phyloP scores from a whole-genome alignment of 805 yeast genomes.

The Wickerhamomyces subpelliculosus region DNA sequence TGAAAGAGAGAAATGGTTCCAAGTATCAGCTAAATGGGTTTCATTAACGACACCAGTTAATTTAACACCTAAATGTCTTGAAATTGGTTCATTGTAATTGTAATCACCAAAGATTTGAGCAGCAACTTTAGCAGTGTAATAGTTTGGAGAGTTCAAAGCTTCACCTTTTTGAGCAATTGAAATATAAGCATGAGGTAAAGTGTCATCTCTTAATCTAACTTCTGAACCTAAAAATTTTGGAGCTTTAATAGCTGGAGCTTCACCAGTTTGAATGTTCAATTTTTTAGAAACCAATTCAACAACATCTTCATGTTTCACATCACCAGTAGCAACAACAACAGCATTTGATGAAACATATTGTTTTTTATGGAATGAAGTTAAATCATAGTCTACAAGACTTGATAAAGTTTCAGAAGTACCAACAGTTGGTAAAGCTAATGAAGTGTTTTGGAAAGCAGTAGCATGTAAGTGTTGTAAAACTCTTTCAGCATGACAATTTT shows the following conservation, averaged over 20 bases:
- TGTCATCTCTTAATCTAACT: conserved; percentile 83
- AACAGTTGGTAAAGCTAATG: conserved; percentile 66
- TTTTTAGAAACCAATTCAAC: conserved; percentile 57
- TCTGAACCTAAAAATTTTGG: conserved; percentile 80
- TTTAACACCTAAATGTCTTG: conserved; percentile 59
- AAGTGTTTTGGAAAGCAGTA: conserved; percentile 82
- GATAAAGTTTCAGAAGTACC: conserved; percentile 67
- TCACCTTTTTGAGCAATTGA: conserved; percentile 74
- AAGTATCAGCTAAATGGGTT: conserved; percentile 66
- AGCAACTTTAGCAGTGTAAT: conserved; percentile 68
- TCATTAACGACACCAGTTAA: conserved; percentile 62
- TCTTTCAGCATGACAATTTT: conserved; percentile 41
- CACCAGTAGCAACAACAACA: conserved; percentile 68
- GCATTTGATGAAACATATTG: conserved; percentile 57
- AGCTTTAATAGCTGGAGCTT: conserved; percentile 39
- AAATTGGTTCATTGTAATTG: conserved; percentile 45
- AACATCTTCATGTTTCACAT: conserved; percentile 59
- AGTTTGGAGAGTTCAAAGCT: conserved; percentile 53
- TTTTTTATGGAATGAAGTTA: conserved; percentile 46
- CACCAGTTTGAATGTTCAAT: conserved; percentile 44
- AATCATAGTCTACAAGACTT: conserved; percentile 52
- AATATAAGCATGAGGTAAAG: conserved; percentile 73
- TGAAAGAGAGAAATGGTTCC: conserved; percentile 63
- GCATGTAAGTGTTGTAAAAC: conserved; percentile 73
- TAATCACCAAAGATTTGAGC: conserved; percentile 54